These are phyloP conservation scores for Albizia julibrissin DNA, from an alignment of 306 rosid species.

Conservation along the genomic window DNA sequence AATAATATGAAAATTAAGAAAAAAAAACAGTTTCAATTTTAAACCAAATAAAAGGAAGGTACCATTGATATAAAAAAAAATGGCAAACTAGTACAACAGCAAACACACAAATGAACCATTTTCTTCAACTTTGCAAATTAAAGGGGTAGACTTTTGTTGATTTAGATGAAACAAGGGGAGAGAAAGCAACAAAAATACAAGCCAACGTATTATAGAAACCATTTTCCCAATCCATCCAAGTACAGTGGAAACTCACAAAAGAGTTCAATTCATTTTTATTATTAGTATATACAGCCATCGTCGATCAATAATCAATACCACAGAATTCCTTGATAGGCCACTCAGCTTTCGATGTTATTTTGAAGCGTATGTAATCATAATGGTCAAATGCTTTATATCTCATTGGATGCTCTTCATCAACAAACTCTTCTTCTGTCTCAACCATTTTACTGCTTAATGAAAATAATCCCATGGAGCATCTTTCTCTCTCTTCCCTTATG, in stretches of 20 bases:
- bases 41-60: too few species aligned
- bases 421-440: slow-evolving; percentile 27
- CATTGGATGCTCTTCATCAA: slow-evolving; percentile 43
- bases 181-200: neutral
- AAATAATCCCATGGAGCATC: slow-evolving; percentile 43
- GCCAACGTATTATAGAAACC: neutral
- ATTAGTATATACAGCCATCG: neutral
- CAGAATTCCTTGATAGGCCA: neutral
- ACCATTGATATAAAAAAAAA: too few species aligned
- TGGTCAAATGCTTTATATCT: slow-evolving; percentile 39
- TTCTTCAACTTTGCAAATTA: neutral
- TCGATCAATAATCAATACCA: neutral
- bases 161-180: neutral
- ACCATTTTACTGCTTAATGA: slow-evolving; percentile 30
- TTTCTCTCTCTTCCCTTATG: slow-evolving; percentile 33
- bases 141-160: neutral
- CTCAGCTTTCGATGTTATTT: neutral
- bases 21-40: too few species aligned
- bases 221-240: neutral
- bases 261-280: neutral
- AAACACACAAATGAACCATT: too few species aligned
- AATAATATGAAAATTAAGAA: too few species aligned
- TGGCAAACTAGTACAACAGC: too few species aligned
- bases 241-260: neutral
- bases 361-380: slow-evolving; percentile 31